phyloP scores from a whole-genome alignment of 768 basidiomycete species.

The Tricholoma matsutake region DNA sequence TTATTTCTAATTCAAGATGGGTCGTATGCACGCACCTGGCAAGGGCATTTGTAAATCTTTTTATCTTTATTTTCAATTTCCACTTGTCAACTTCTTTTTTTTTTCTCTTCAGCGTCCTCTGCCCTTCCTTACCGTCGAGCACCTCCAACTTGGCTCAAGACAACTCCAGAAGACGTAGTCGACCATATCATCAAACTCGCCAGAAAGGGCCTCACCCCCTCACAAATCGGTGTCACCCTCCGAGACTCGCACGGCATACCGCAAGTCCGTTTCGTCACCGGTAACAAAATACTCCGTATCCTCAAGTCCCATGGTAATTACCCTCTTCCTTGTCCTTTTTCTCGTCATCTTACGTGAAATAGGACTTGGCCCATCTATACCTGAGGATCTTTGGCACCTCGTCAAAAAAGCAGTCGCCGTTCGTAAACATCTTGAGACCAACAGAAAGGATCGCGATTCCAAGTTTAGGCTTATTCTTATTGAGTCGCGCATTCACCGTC shows the following conservation, averaged over 20 bases:
- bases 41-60: slow-evolving; percentile 93
- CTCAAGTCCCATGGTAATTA: slow-evolving; percentile 90
- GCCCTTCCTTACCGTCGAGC: slow-evolving; percentile 96
- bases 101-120: slow-evolving; percentile 63
- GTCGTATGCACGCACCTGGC: slow-evolving; percentile 99
- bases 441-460: slow-evolving; percentile 99
- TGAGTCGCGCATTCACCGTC: slow-evolving; percentile 97
- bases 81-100: neutral
- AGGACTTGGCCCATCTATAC: slow-evolving; percentile 97
- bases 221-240: slow-evolving; percentile 97
- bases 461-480: slow-evolving; percentile 95
- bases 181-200: slow-evolving; percentile 98
- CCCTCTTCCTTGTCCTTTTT: slow-evolving; percentile 12
- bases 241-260: slow-evolving; percentile 98
- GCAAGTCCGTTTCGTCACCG: slow-evolving; percentile 97
- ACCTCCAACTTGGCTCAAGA: slow-evolving; percentile 96
- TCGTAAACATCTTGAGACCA: slow-evolving; percentile 96
- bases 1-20: slow-evolving; percentile 55
- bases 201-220: slow-evolving; percentile 95
- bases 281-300: slow-evolving; percentile 99
- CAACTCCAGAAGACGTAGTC: slow-evolving; percentile 89
- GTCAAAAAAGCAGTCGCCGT: slow-evolving; percentile 99
- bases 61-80: neutral
- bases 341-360: slow-evolving; percentile 28
- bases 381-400: slow-evolving; percentile 99